These are phyloP conservation scores for Trichomonas vaginalis DNA, from an alignment of 208 protist species.

Conservation along the genomic window DNA sequence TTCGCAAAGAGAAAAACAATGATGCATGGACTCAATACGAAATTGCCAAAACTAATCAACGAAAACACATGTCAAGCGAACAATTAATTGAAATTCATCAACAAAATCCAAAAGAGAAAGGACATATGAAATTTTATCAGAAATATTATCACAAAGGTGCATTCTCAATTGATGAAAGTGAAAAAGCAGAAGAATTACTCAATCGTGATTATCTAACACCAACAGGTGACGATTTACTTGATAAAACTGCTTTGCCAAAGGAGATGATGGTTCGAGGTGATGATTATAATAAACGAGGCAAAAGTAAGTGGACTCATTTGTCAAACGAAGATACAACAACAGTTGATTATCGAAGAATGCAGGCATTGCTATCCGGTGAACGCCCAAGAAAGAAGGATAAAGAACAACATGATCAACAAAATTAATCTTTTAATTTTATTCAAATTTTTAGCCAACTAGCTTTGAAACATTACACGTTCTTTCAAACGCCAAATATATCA, in stretches of 20 bases:
- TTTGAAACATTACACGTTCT: no score
- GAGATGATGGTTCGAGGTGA: neutral
- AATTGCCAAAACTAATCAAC: neutral
- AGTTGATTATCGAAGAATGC: neutral
- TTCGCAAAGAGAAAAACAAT: neutral
- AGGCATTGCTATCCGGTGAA: neutral
- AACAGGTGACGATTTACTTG: neutral
- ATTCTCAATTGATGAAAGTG: neutral
- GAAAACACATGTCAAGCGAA: neutral
- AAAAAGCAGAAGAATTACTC: neutral
- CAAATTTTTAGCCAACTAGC: no score
- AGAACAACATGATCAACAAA: neutral
- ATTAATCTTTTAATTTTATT: no score
- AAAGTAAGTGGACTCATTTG: neutral
- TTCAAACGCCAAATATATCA: no score
- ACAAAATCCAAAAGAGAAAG: neutral
- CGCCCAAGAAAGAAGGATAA: neutral
- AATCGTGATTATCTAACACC: neutral
- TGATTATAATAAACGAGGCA: neutral
- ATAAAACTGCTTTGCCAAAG: neutral
- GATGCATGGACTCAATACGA: neutral
- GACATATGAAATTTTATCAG: neutral
- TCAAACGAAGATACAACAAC: constrained; percentile 15
- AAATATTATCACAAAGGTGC: constrained; percentile 7
- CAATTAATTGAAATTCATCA: neutral